These are phyloP conservation scores for Ogataea thermomethanolica DNA, from an alignment of 805 yeast genomes.

Conservation along the genomic window DNA sequence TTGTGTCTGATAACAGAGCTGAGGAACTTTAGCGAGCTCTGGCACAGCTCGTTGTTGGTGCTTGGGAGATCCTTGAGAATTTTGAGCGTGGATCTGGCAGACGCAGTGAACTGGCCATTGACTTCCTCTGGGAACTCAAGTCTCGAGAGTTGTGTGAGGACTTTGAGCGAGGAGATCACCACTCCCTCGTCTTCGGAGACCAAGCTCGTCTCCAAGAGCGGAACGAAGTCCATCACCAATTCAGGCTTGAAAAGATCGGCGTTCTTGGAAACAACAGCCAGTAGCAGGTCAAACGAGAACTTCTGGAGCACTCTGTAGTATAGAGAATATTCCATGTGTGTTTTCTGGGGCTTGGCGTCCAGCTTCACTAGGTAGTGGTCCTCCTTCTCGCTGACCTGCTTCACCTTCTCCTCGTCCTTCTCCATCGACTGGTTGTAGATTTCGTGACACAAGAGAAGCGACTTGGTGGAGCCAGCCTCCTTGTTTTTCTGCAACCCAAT, in stretches of 20 bases:
- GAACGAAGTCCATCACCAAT: conserved; percentile 70
- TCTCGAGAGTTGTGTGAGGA: conserved; percentile 56
- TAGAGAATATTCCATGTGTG: conserved; percentile 52
- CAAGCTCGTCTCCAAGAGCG: conserved; percentile 60
- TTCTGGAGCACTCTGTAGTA: conserved; percentile 64
- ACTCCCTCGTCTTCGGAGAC: conserved; percentile 72
- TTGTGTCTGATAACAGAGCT: conserved; percentile 70
- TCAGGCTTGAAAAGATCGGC: conserved; percentile 53
- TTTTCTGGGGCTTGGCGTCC: conserved; percentile 53
- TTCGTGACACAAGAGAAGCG: conserved; percentile 71
- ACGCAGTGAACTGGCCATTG: conserved; percentile 50
- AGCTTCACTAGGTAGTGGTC: conserved; percentile 75
- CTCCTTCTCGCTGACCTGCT: conserved; percentile 23
- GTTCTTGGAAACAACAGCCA: conserved; percentile 66
- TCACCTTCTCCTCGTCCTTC: conserved; percentile 18
- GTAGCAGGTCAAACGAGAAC: conserved; percentile 71
- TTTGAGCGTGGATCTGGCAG: conserved; percentile 57
- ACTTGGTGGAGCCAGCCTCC: conserved; percentile 52
- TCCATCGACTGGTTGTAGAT: conserved; percentile 52
- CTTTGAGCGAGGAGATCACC: conserved; percentile 61
- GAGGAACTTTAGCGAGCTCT: conserved; percentile 69
- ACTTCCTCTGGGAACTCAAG: conserved; percentile 57
- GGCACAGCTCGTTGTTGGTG: conserved; percentile 76
- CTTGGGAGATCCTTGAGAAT: conserved; percentile 73
- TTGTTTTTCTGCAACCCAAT: conserved; percentile 74